Evolutionary conservation across 352 stramenopile species (phyloP).

Genomic region (Phytophthora niederhauseri): DNA sequence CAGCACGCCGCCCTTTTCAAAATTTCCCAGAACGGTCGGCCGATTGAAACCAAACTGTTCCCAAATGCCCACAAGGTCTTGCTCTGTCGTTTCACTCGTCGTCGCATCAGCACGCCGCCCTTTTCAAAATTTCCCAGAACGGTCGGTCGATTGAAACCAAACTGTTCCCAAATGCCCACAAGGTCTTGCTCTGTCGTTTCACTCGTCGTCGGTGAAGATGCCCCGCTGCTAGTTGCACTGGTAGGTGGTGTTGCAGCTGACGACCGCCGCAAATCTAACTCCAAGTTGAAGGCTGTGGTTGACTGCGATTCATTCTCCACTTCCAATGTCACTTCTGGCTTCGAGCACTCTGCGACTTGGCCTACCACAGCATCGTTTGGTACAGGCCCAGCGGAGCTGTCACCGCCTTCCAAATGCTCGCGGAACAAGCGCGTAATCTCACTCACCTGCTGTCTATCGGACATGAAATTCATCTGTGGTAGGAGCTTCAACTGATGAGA

Average conservation of each 20-base stretch:
- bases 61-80: constrained; percentile 62
- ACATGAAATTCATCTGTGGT: constrained; percentile 68
- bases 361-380: constrained; percentile 6
- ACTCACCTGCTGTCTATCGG: constrained; percentile 67
- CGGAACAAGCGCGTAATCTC: constrained; percentile 68
- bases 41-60: constrained; percentile 81
- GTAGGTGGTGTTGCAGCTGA: constrained; percentile 19
- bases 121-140: constrained; percentile 83
- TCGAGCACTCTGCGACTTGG: constrained; percentile 11
- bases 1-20: constrained; percentile 77
- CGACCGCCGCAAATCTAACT: constrained; percentile 18
- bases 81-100: constrained; percentile 25
- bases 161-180: constrained; percentile 73
- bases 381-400: constrained; percentile 3
- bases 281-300: constrained; percentile 12
- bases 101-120: constrained; percentile 64
- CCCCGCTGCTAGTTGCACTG: constrained; percentile 23
- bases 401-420: constrained; percentile 37
- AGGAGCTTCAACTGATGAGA: constrained; percentile 76
- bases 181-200: constrained; percentile 36
- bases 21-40: constrained; percentile 69
- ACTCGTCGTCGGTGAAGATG: constrained; percentile 17
- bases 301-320: constrained; percentile 11
- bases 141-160: constrained; percentile 70
- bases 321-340: constrained; percentile 13